phyloP scores from a whole-genome alignment of 2,329 filamentous ascomycete genomes.

The Colletotrichum sp. region DNA sequence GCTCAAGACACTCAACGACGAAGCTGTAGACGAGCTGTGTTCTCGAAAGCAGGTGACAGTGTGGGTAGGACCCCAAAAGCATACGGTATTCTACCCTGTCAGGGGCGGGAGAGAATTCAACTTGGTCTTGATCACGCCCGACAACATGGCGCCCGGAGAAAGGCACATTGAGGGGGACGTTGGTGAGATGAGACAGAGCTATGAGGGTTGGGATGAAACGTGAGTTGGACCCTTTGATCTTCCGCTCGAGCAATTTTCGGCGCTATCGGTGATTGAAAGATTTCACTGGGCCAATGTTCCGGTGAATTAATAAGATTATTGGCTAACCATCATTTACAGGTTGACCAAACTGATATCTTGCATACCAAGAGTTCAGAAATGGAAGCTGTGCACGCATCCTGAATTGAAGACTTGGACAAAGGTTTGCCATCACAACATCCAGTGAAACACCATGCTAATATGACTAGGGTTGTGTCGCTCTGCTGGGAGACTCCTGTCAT shows the following conservation, averaged over 20 bases:
- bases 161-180: not conserved
- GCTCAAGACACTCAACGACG: not conserved
- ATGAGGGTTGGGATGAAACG: conserved; percentile 7
- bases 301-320: not conserved
- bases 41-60: not conserved
- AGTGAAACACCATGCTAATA: not conserved
- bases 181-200: conserved; percentile 6
- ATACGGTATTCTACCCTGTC: not conserved
- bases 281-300: not conserved
- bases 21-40: not conserved
- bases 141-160: not conserved
- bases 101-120: conserved; percentile 4
- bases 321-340: not conserved
- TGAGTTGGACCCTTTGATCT: not conserved
- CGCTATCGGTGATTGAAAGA: not conserved
- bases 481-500: conserved; percentile 19
- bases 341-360: conserved; percentile 2
- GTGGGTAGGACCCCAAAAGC: not conserved
- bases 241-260: not conserved
- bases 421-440: not conserved
- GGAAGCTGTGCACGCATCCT: conserved; percentile 1
- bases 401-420: not conserved
- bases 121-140: not conserved
- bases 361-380: conserved; percentile 7
- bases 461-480: conserved; percentile 7